Conservation (phyloP, 352 stramenopile species). For the Phytopythium litorale region DNA sequence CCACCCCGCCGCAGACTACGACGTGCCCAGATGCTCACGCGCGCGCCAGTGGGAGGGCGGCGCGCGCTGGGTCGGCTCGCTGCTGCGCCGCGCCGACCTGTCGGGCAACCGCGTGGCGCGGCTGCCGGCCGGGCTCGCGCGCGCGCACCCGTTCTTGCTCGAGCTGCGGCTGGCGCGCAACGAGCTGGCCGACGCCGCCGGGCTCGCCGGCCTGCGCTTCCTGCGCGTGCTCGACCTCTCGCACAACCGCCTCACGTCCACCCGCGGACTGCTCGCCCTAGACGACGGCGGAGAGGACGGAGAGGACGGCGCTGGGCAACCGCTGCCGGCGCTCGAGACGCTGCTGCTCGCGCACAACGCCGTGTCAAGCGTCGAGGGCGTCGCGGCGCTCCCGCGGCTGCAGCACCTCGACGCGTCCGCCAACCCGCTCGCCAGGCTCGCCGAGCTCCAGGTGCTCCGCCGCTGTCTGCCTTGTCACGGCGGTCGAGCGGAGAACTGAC, state of each 20-base stretch:
- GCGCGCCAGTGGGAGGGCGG: constrained; percentile 54
- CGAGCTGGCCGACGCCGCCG: constrained; percentile 40
- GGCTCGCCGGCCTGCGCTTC: constrained; percentile 50
- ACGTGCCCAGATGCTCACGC: constrained; percentile 50
- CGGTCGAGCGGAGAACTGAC: too few relatives aligned
- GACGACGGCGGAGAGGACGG: background rate
- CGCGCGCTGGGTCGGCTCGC: constrained; percentile 53
- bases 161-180: constrained; percentile 67
- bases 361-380: constrained; percentile 40
- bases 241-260: constrained; percentile 52
- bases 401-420: constrained; percentile 46
- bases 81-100: constrained; percentile 51
- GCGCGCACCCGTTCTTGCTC: constrained; percentile 54
- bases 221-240: constrained; percentile 67
- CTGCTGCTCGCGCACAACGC: constrained; percentile 55
- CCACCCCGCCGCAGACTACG: constrained; percentile 29
- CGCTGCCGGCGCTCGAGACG: constrained; percentile 42
- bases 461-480: too few relatives aligned
- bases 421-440: constrained; percentile 45
- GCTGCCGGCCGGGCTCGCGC: constrained; percentile 35
- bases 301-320: background rate
- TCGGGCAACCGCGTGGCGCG: constrained; percentile 45
- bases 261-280: constrained; percentile 23
- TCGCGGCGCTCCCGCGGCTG: constrained; percentile 43
- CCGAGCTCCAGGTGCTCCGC: constrained; percentile 32